Evolutionary conservation across 2,329 filamentous ascomycete species (phyloP), one percentile per base, ranked within the genome.

Genomic region (Penicillium sp.): DNA sequence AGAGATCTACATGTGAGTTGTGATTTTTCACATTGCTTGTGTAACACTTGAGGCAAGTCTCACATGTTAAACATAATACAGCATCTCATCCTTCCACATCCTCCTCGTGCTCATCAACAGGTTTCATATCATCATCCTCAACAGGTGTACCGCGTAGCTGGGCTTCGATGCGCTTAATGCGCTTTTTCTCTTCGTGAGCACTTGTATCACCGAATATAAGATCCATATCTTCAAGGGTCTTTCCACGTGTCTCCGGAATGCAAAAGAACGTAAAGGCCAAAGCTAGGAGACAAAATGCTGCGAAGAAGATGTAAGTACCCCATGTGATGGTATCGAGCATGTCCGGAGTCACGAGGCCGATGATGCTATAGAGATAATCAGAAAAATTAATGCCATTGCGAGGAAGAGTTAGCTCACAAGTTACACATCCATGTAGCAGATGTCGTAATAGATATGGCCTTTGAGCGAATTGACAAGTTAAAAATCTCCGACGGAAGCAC

Each of bases 191-290:
- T 54, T 73, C 66, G 26, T 73, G 64, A 1, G 69, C 70, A 15
- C 62, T 63, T 1, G 65, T 72, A 45, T 76, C 74, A 2, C 70
- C 70, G 49, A 76, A 76, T 31, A 75, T 72, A 34, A 72, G 71
- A 42, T 83, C 80, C 74, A 84, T 81, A 53, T 84, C 76, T 63
- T 84, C 81, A 12, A 85, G 73, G 5, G 76, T 83, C 62, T 72
- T 72, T 47, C 67, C 69, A 18, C 65, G 59, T 4, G 70, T 72
- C 42, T 72, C 70, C 1, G 70, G 70, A 26, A 72, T 68, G 10
- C 60, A 68, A 41, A 72, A 67, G 53, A 66, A 67, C 1, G 69
- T 70, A 51, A 72, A 72, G 0, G 50, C 61, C 2, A 72, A 55
- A 0, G 69, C 70, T 9, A 72, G 53, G 21, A 72, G 61, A 56